Evolutionary conservation across 2,329 filamentous ascomycete genomes (phyloP), one percentile per base, ranked within the genome.

Genomic region (Cladosporium sp.): DNA sequence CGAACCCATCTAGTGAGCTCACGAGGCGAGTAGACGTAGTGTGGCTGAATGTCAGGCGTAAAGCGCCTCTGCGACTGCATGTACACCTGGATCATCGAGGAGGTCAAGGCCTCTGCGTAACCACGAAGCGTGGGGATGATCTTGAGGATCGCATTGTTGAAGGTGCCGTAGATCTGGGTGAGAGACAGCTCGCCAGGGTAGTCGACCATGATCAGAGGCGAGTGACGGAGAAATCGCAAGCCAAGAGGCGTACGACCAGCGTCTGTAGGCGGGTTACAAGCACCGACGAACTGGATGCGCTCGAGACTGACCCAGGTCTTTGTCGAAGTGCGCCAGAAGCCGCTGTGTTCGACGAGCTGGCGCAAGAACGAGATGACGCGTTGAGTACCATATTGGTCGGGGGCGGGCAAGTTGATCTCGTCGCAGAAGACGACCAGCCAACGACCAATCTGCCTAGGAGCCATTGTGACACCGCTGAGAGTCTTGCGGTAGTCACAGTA

Each of bases 401-500:
- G 93, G 4, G 93, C 92, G 6, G 93, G 93, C 77, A 99, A 79
- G 72, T 99, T 99, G 74, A 99, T 98, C 70, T 99, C 93, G 68
- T 99, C 93, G 64, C 93, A 99, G 79, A 99, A 99, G 57, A 99
- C 83, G 43, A 99, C 92, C 35, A 99, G 80, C 93, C 93, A 99
- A 61, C 92, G 86, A 18, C 93, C 93, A 62, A 98, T 95, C 68
- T 98, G 95, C 6, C 87, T 95, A 0, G 93, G 93, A 19, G 92
- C 95, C 59, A 99, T 86, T 64, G 96, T 87, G 16, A 97, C 90
- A 40, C 93, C 93, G 66, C 93, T 97, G 44, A 97, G 76, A 0
- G 93, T 97, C 80, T 98, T 98, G 77, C 92, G 95, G 75, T 99
- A 98, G 72, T 98, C 93, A 72, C 93, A 99, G 71, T 98, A 96